phyloP scores from a whole-genome alignment of 306 rosid genomes.

The Castanea mollissima region DNA sequence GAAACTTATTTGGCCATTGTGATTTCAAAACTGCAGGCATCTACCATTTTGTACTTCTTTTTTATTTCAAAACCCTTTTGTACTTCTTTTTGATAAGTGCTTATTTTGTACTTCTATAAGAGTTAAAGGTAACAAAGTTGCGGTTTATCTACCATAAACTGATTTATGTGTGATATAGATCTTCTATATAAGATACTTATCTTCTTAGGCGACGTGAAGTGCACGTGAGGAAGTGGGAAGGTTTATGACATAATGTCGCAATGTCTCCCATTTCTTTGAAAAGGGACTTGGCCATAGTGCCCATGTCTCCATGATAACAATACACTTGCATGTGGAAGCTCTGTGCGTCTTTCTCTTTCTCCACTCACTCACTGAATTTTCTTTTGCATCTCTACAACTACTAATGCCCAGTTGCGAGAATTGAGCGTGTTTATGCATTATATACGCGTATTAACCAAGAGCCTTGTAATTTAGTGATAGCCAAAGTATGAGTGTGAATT shows the following conservation, averaged over 20 bases:
- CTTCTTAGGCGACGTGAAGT: constrained; percentile 24
- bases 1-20: too few relatives aligned
- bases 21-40: too few relatives aligned
- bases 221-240: constrained; percentile 39
- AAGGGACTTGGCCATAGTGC: constrained; percentile 36
- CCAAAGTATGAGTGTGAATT: too few relatives aligned
- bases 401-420: background rate
- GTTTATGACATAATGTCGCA: constrained; percentile 34
- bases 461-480: too few relatives aligned
- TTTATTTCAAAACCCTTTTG: background rate
- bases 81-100: too few relatives aligned
- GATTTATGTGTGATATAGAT: background rate
- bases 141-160: background rate
- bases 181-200: background rate
- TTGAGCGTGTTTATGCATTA: background rate
- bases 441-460: background rate
- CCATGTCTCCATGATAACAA: constrained; percentile 39
- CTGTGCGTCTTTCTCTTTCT: background rate
- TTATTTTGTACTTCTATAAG: background rate
- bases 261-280: constrained; percentile 39
- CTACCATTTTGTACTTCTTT: too few relatives aligned
- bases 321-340: constrained; percentile 32
- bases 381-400: constrained; percentile 13
- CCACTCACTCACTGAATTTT: background rate
- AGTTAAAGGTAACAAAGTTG: background rate